phyloP scores from a whole-genome alignment of 148 eudicot species.

The Nyssa sinensis region DNA sequence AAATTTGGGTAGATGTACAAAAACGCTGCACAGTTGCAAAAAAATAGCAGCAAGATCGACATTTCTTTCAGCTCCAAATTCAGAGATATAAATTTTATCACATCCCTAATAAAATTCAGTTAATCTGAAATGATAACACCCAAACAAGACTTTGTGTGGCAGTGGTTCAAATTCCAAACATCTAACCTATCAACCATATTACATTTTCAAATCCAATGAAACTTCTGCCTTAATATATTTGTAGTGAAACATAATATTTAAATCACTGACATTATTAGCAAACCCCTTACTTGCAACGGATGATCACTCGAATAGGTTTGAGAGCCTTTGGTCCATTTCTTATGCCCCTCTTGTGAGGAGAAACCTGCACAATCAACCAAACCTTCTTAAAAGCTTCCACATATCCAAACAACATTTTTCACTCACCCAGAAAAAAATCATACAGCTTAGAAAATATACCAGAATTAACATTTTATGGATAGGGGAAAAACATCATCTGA shows the following conservation, averaged over 20 bases:
- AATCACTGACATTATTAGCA: neutral
- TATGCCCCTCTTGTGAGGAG: slow-evolving; percentile 72
- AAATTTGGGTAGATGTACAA: no score
- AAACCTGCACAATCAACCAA: slow-evolving; percentile 42
- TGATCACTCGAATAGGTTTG: slow-evolving; percentile 84
- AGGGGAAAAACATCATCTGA: neutral
- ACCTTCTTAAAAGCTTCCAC: neutral
- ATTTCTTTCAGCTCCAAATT: no score
- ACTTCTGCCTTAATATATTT: neutral
- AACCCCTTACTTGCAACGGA: slow-evolving; percentile 81
- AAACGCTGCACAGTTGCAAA: no score
- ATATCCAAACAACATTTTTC: neutral
- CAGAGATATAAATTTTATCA: neutral
- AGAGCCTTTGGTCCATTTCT: slow-evolving; percentile 93
- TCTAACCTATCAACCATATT: neutral
- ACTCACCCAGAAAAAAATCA: neutral
- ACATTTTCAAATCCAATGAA: neutral
- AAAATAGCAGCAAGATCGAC: no score
- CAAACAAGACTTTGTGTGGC: neutral
- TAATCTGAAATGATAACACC: neutral
- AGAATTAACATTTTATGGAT: neutral
- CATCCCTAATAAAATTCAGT: neutral
- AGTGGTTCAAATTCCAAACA: neutral
- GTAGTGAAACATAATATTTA: neutral
- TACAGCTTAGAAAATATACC: neutral